A percentile compares a stretch with the other conserved stretches of the same genome.
These are phyloP conservation scores for Nothomitra cinnamomea DNA, from an alignment of 2,329 filamentous ascomycete species.

Conservation along the genomic window DNA sequence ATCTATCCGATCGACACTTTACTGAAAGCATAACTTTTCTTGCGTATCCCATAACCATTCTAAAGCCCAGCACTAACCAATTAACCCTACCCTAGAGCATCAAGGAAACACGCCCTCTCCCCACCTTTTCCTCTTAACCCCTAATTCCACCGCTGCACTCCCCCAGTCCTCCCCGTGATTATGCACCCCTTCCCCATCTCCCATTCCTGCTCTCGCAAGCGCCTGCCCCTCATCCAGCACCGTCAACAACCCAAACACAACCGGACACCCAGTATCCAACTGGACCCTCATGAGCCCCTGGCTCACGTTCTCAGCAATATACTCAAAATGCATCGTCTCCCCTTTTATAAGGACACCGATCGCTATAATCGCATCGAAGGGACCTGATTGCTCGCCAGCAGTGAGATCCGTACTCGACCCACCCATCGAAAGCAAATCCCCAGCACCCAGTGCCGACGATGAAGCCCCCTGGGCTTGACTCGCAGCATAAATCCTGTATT, in stretches of 20 bases:
- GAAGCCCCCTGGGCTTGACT: slow-evolving; percentile 69
- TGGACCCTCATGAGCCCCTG: slow-evolving; percentile 91
- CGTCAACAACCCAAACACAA: slow-evolving; percentile 85
- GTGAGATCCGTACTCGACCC: slow-evolving; percentile 50
- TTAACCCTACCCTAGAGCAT: not conserved
- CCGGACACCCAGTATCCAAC: slow-evolving; percentile 67
- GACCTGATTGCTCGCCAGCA: slow-evolving; percentile 25
- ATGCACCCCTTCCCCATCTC: slow-evolving; percentile 38
- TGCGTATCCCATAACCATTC: not conserved
- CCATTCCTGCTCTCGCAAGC: slow-evolving; percentile 61
- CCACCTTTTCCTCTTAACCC: slow-evolving; percentile 74
- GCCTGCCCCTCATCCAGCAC: slow-evolving; percentile 81
- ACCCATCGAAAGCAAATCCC: slow-evolving; percentile 55
- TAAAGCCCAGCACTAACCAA: not conserved
- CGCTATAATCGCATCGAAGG: slow-evolving; percentile 89
- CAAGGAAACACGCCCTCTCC: slow-evolving; percentile 38
- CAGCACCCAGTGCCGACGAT: slow-evolving; percentile 33
- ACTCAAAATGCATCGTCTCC: slow-evolving; percentile 98
- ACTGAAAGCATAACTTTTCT: not conserved
- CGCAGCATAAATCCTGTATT: slow-evolving; percentile 56
- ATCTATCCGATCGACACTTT: not conserved
- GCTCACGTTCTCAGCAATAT: slow-evolving; percentile 81
- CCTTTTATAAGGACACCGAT: slow-evolving; percentile 96
- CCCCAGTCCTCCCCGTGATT: slow-evolving; percentile 98
- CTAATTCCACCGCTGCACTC: slow-evolving; percentile 82